Percentiles rank a stretch among this genome's conserved stretches.
Evolutionary conservation across 2,329 filamentous ascomycete genomes (phyloP).

Genomic region (Rhynchosporium secalis): DNA sequence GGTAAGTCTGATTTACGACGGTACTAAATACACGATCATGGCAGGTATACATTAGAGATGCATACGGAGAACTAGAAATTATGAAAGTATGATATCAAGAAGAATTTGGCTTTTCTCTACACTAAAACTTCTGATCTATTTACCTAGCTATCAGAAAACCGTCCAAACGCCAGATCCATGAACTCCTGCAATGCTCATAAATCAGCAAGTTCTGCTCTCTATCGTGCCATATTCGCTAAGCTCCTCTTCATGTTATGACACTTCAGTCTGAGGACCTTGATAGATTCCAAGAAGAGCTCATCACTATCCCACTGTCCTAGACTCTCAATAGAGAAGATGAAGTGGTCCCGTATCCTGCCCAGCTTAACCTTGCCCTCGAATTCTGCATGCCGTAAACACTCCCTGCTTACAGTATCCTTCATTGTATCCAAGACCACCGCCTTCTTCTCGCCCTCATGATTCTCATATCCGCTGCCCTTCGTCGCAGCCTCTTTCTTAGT

Average conservation of each 20-base stretch:
- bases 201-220: slow-evolving; percentile 7
- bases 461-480: slow-evolving; percentile 66
- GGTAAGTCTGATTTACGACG: neutral
- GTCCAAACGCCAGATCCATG: slow-evolving; percentile 34
- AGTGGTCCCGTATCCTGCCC: slow-evolving; percentile 87
- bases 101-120: slow-evolving; percentile 22
- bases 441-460: slow-evolving; percentile 76
- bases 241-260: slow-evolving; percentile 72
- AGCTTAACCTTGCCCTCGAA: slow-evolving; percentile 96
- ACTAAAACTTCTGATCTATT: slow-evolving; percentile 21
- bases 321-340: slow-evolving; percentile 95
- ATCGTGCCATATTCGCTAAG: slow-evolving; percentile 43
- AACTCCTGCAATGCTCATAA: slow-evolving; percentile 38
- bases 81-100: slow-evolving; percentile 21
- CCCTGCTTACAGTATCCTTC: slow-evolving; percentile 92
- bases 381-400: slow-evolving; percentile 87
- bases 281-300: slow-evolving; percentile 85
- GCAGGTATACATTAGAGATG: neutral
- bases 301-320: slow-evolving; percentile 94
- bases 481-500: slow-evolving; percentile 63
- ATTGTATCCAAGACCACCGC: slow-evolving; percentile 86
- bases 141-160: slow-evolving; percentile 25
- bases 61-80: slow-evolving; percentile 6
- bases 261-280: slow-evolving; percentile 84
- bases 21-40: slow-evolving; percentile 5